Base-by-base conservation (phyloP, 768 basidiomycete species). In the Sarcodon aspratus region DNA sequence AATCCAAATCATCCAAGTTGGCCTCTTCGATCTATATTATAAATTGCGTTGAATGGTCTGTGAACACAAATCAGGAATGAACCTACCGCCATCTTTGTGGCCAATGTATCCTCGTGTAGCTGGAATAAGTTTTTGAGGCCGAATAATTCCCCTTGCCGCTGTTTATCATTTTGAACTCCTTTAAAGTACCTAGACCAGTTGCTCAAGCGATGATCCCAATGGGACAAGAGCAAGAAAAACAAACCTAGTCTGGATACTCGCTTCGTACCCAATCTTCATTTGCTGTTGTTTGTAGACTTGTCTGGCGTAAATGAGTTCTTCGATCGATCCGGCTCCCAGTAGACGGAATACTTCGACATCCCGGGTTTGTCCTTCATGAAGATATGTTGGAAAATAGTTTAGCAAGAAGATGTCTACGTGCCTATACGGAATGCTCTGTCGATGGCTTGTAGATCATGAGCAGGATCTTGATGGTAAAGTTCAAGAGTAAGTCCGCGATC, bases 241-340 rank as follows among this genome's bases (percentile, higher is more conserved):
- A 37, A 57, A 82, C 82, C 88, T 74, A 0, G 89, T 90, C 57
- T 92, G 89, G 8, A 87, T 68, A 55, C 85, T 88, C 1, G 84
- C 85, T 52, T 85, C 76, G 60, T 93, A 93, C 0, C 80, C 90
- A 43, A 91, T 89, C n/a, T 79, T 79, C 86, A 91, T 91, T 58
- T 90, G 86, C 59, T 94, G 92, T 54, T 92, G 89, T 61, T 94
- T 94, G 66, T 93, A 93, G 17, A 95, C 76, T 59, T 94, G 91
- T 10, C 90, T 78, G 0, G 85, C 85, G 56, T 92, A 92, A 15
- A 92, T 89, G 38, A 90, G 65, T 60, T 94, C 90, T 57, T 93
- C 90, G 10, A 93, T 72, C 7, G 88, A 87, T 3, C 92, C 91
- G 3, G 89, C 88, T 1, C 85, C 89, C 12, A 95, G 70, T 7